phyloP scores from a whole-genome alignment of 257 asterid species.

The Ehretia macrophylla region DNA sequence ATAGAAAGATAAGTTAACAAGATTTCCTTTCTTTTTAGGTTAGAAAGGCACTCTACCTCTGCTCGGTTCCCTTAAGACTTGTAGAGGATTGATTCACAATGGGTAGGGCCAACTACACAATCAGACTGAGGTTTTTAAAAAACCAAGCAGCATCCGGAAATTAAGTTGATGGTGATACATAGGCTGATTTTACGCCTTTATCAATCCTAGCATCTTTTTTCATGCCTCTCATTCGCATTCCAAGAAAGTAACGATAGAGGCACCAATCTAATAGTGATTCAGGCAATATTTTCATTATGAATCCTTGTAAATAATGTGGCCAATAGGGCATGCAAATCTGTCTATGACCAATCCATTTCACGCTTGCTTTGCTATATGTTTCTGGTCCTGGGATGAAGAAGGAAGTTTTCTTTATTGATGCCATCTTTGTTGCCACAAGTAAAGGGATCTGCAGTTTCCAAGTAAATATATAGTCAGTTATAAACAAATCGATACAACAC shows the following conservation, averaged over 20 bases:
- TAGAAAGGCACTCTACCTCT: too few species aligned
- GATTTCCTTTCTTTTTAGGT: too few species aligned
- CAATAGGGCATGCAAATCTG: conserved; percentile 16
- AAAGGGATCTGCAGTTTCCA: conserved; percentile 11
- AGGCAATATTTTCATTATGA: conserved; percentile 1
- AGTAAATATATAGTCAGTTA: not conserved
- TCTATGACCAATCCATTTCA: conserved; percentile 13
- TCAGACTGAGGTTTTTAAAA: too few species aligned
- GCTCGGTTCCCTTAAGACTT: too few species aligned
- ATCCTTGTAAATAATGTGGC: conserved; percentile 16
- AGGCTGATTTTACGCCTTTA: not conserved
- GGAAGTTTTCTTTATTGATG: conserved; percentile 10
- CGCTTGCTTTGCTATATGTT: conserved; percentile 8
- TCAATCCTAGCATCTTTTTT: conserved; percentile 5
- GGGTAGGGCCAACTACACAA: too few species aligned
- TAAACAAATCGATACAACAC: too few species aligned
- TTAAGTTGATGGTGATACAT: not conserved
- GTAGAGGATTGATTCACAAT: too few species aligned
- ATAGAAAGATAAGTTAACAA: too few species aligned
- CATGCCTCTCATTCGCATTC: conserved; percentile 15
- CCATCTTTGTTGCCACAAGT: conserved; percentile 25
- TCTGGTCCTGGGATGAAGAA: conserved; percentile 17
- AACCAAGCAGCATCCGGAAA: too few species aligned
- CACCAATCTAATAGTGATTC: conserved; percentile 4
- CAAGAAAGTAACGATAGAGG: not conserved